phyloP scores from a whole-genome alignment of 1,139 yeast genomes.

The Candida mesenterica region DNA sequence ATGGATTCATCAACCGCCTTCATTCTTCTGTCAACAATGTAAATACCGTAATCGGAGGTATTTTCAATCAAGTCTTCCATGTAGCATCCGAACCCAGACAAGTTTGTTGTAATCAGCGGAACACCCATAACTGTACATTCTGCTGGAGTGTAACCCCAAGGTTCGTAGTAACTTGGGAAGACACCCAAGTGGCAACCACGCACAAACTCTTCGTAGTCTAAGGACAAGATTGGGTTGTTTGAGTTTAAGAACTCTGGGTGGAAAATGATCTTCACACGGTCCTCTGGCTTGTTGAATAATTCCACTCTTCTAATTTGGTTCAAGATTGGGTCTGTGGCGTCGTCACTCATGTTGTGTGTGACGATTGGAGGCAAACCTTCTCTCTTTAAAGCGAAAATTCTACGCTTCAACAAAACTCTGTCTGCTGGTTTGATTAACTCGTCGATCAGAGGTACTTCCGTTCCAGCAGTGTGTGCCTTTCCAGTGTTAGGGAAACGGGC shows the following conservation, averaged over 20 bases:
- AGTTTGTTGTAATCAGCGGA: constrained; percentile 95
- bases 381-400: constrained; percentile 90
- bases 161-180: constrained; percentile 97
- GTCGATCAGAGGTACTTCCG: constrained; percentile 61
- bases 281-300: constrained; percentile 84
- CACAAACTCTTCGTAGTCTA: constrained; percentile 96
- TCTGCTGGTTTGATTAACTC: constrained; percentile 87
- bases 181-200: constrained; percentile 98
- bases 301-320: constrained; percentile 91
- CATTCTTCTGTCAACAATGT: constrained; percentile 92
- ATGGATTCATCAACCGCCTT: constrained; percentile 93
- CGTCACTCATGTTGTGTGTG: constrained; percentile 97
- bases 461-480: constrained; percentile 49
- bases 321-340: constrained; percentile 84
- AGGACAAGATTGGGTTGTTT: constrained; percentile 87
- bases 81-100: constrained; percentile 97
- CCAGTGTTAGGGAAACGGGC: constrained; percentile 72
- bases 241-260: constrained; percentile 97
- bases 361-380: constrained; percentile 91
- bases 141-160: constrained; percentile 99
- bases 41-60: constrained; percentile 93
- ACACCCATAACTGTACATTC: constrained; percentile 99
- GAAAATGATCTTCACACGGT: constrained; percentile 91
- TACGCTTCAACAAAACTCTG: constrained; percentile 82
- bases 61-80: constrained; percentile 98